Percentiles rank a stretch among this genome's conserved stretches.
phyloP scores from a whole-genome alignment of 2,329 filamentous ascomycete genomes.

The Colletotrichum lentis region DNA sequence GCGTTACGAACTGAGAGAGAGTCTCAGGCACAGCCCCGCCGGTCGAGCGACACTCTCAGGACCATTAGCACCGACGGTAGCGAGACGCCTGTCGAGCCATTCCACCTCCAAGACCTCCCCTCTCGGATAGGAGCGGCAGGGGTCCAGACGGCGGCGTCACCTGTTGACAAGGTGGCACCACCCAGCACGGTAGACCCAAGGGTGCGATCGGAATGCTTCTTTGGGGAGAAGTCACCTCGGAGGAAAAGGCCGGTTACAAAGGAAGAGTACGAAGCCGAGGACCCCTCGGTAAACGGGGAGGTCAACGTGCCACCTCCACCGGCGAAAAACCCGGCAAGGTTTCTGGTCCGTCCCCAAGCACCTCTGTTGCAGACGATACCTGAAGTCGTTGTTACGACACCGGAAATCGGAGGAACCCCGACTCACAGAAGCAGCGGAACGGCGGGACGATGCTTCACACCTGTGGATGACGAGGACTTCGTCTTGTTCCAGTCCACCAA shows the following conservation, averaged over 20 bases:
- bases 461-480: conserved; percentile 53
- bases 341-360: conserved; percentile 31
- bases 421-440: conserved; percentile 15
- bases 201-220: conserved; percentile 42
- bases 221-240: conserved; percentile 35
- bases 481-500: conserved; percentile 59
- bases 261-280: conserved; percentile 28
- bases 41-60: conserved; percentile 44
- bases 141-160: conserved; percentile 44
- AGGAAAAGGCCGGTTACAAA: conserved; percentile 1
- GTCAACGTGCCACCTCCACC: conserved; percentile 45
- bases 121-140: conserved; percentile 53
- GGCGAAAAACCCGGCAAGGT: conserved; percentile 43
- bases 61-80: conserved; percentile 44
- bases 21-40: conserved; percentile 43
- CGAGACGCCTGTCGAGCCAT: conserved; percentile 57
- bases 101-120: conserved; percentile 59
- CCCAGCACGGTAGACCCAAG: conserved; percentile 40
- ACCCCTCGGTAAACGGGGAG: conserved; percentile 1
- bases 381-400: conserved; percentile 45
- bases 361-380: conserved; percentile 53
- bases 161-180: conserved; percentile 43
- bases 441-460: conserved; percentile 36
- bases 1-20: conserved; percentile 43
- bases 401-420: conserved; percentile 20